Conservation (phyloP, 192 early-diverging fungal species). For the Paraglomus brasilianum region DNA sequence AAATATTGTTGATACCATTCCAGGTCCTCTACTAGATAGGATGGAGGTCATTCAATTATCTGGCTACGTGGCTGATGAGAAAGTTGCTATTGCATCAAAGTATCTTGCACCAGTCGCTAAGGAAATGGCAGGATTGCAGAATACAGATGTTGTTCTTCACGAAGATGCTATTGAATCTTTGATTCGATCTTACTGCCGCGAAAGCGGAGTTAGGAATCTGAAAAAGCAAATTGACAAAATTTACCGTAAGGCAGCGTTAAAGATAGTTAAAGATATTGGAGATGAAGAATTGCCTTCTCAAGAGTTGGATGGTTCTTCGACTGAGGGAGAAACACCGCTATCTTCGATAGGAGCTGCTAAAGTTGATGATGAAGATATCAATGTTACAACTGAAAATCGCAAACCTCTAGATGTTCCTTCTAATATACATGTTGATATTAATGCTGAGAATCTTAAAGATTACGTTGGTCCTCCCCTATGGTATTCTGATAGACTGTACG, state of each 20-base stretch:
- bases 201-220: constrained; percentile 95
- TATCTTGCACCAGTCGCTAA: constrained; percentile 89
- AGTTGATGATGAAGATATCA: constrained; percentile 18
- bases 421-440: constrained; percentile 64
- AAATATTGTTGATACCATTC: constrained; percentile 96
- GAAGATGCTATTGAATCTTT: constrained; percentile 79
- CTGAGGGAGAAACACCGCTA: constrained; percentile 1
- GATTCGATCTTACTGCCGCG: constrained; percentile 91
- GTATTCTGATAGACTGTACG: constrained; percentile 89
- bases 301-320: constrained; percentile 11
- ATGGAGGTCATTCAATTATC: constrained; percentile 98
- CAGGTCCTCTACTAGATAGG: constrained; percentile 94
- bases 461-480: constrained; percentile 91
- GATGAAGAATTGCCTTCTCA: constrained; percentile 33
- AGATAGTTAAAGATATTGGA: constrained; percentile 69
- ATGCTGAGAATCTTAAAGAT: constrained; percentile 74
- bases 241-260: constrained; percentile 93
- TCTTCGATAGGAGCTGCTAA: background rate
- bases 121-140: constrained; percentile 76
- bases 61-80: constrained; percentile 86
- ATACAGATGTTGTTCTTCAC: constrained; percentile 66
- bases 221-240: constrained; percentile 99
- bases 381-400: constrained; percentile 39
- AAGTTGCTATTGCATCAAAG: constrained; percentile 90
- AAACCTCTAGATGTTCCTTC: constrained; percentile 49